Conservation (phyloP, 371 early-diverging fungal genomes). For the Smittium culicis region DNA sequence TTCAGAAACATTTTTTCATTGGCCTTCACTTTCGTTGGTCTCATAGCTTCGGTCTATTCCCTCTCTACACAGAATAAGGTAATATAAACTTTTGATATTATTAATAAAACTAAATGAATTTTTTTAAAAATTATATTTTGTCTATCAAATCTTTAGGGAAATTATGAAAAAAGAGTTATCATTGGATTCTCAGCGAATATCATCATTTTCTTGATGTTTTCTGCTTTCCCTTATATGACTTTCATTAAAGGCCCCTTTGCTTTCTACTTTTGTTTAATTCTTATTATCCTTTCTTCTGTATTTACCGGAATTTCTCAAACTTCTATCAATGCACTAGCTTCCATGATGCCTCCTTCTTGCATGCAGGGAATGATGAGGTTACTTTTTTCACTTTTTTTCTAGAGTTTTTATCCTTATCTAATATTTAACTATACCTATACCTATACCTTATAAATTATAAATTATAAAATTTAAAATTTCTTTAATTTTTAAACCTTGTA, state of each 20-base stretch:
- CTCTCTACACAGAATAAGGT: slow-evolving; percentile 6
- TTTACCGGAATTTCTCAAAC: slow-evolving; percentile 51
- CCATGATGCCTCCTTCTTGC: slow-evolving; percentile 52
- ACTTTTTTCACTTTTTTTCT: not conserved
- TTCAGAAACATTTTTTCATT: slow-evolving; percentile 10
- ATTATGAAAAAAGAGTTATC: slow-evolving; percentile 23
- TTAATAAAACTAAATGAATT: not conserved
- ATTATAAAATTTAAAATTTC: no score
- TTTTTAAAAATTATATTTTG: not conserved
- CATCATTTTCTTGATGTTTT: slow-evolving; percentile 29
- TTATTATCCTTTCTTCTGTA: slow-evolving; percentile 44
- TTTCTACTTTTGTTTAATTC: slow-evolving; percentile 43
- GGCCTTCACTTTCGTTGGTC: not conserved
- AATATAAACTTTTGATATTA: not conserved
- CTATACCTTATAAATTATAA: no score
- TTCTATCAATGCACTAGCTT: slow-evolving; percentile 56
- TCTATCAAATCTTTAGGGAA: slow-evolving; percentile 1
- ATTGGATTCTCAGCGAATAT: slow-evolving; percentile 35
- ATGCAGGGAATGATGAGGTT: slow-evolving; percentile 49
- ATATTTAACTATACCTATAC: not conserved
- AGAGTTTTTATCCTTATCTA: not conserved
- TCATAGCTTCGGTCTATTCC: not conserved
- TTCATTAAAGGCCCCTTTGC: slow-evolving; percentile 21
- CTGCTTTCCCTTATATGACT: slow-evolving; percentile 28
- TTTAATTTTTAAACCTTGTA: no score